Conservation (phyloP, 78 protist species). For the Dictyostelium brefeldianum region DNA sequence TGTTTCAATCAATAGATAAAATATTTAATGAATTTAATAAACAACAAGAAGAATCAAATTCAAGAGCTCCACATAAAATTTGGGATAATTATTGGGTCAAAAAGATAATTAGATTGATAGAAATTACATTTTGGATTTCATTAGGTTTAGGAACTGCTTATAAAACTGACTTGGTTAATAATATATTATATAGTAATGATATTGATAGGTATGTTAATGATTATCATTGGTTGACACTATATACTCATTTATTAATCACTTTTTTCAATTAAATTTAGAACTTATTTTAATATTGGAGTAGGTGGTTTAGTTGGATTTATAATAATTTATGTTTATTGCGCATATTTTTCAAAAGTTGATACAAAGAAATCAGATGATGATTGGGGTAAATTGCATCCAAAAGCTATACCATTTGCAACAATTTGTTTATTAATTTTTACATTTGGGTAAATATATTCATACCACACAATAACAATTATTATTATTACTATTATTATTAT, state of each 20-base stretch:
- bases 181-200: not conserved
- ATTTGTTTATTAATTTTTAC: constrained; percentile 11
- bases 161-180: constrained; percentile 2
- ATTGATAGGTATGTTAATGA: not conserved
- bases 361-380: not conserved
- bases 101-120: not conserved
- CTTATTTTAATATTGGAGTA: constrained; percentile 1
- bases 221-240: not conserved
- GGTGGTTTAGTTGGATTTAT: constrained; percentile 9
- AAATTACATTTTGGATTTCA: constrained; percentile 2
- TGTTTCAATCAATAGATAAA: constrained; percentile 4
- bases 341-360: not conserved
- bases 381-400: constrained; percentile 15
- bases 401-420: constrained; percentile 5
- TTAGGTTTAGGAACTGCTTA: not conserved
- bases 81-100: not conserved
- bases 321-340: not conserved
- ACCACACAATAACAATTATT: not conserved
- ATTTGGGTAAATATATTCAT: not conserved
- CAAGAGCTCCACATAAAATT: not conserved
- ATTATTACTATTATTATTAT: not conserved
- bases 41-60: not conserved
- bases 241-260: not conserved
- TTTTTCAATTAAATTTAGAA: not conserved
- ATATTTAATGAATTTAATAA: not conserved